Conservation (phyloP, 2,329 filamentous ascomycete species). For the Fonsecaea pugnacius region DNA sequence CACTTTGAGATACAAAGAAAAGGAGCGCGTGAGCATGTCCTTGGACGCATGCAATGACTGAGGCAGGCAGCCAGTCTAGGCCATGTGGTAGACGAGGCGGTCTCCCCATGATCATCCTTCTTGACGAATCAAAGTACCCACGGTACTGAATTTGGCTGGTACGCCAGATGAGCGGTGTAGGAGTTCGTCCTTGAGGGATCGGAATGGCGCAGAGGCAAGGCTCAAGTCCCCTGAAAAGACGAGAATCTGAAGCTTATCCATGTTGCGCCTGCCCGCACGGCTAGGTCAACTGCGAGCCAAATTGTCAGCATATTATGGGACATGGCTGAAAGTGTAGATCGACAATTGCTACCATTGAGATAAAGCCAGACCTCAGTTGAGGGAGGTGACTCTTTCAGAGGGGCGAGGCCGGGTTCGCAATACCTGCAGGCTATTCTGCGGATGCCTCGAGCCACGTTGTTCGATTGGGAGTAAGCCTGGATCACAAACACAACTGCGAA, state of each 20-base stretch:
- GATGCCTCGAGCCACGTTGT: conserved; percentile 8
- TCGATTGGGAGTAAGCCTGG: background rate
- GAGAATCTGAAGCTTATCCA: background rate
- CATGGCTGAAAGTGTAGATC: background rate
- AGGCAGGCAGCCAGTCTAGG: conserved; percentile 30
- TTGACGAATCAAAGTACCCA: conserved; percentile 27
- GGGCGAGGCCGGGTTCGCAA: background rate
- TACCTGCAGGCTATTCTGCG: background rate
- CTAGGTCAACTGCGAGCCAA: background rate
- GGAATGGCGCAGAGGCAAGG: conserved; percentile 24
- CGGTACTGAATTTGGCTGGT: conserved; percentile 17
- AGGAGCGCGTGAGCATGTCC: conserved; percentile 8
- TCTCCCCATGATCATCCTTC: conserved; percentile 17
- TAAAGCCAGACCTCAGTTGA: background rate
- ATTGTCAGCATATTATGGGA: background rate
- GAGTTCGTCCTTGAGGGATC: conserved; percentile 21
- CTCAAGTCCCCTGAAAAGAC: background rate
- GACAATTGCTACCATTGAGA: background rate
- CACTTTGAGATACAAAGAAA: conserved; percentile 7
- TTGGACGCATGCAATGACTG: conserved; percentile 25
- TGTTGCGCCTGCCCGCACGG: background rate
- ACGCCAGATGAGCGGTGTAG: conserved; percentile 30
- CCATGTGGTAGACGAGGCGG: conserved; percentile 21
- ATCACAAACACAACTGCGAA: background rate
- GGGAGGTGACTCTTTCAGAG: background rate